Evolutionary conservation across 306 rosid genomes (phyloP).

Genomic region (Malus sylvestris): DNA sequence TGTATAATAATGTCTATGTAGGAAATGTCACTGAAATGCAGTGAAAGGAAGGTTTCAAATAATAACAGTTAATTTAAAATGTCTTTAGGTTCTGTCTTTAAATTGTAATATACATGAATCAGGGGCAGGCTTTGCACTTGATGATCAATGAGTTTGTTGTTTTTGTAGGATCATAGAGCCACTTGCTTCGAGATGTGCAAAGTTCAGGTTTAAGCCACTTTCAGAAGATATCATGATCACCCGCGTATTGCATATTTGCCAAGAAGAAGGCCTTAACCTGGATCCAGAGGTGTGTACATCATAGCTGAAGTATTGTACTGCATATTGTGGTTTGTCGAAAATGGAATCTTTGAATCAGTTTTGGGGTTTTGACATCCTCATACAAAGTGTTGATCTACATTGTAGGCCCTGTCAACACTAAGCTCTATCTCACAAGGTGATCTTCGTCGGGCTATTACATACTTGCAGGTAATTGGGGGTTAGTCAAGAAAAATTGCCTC

Average conservation of each 20-base stretch:
- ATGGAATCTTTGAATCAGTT: constrained; percentile 5
- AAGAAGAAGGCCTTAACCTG: constrained; percentile 78
- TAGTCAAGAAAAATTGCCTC: background rate
- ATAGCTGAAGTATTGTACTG: background rate
- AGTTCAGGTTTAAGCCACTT: constrained; percentile 96
- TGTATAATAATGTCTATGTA: background rate
- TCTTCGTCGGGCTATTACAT: constrained; percentile 93
- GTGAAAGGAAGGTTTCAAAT: background rate
- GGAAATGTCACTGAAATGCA: background rate
- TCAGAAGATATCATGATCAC: constrained; percentile 77
- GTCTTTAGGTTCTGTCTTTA: background rate
- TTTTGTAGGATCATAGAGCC: constrained; percentile 87
- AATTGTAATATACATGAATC: constrained; percentile 1
- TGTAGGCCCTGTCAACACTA: constrained; percentile 72
- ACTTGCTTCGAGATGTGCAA: constrained; percentile 95
- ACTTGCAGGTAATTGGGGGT: constrained; percentile 62
- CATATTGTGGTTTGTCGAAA: background rate
- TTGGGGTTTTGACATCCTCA: constrained; percentile 5
- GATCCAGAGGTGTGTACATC: constrained; percentile 58
- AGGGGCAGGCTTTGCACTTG: constrained; percentile 6
- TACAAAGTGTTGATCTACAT: background rate
- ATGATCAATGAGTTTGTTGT: background rate
- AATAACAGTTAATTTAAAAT: background rate
- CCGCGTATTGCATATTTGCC: constrained; percentile 62
- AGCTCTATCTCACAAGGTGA: constrained; percentile 92